Conservation (phyloP, 805 yeast species). For the Yarrowia keelungensis region DNA sequence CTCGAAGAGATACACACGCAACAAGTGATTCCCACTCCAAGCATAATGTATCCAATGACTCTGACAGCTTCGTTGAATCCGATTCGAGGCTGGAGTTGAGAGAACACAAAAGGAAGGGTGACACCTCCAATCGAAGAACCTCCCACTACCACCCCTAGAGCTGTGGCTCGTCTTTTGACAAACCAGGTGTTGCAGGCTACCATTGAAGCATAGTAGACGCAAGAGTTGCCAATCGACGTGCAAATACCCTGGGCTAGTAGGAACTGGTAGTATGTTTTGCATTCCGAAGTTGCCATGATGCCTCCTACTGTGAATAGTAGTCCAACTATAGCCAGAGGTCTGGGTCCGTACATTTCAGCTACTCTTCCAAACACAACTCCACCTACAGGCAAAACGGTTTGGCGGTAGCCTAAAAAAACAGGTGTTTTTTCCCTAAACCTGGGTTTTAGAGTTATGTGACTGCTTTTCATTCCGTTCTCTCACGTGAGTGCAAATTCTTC, state of each 20-base stretch:
- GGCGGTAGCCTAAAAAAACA: no score
- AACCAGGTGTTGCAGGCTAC: constrained; percentile 68
- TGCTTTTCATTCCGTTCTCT: no score
- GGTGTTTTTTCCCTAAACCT: no score
- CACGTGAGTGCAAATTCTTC: no score
- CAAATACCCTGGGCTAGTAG: constrained; percentile 61
- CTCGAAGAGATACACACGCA: constrained; percentile 50
- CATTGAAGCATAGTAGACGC: constrained; percentile 58
- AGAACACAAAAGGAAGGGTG: constrained; percentile 62
- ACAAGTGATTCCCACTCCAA: constrained; percentile 46
- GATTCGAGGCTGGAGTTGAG: constrained; percentile 54
- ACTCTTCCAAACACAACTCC: constrained; percentile 59
- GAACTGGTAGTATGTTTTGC: constrained; percentile 63
- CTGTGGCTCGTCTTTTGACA: constrained; percentile 60
- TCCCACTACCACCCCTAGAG: constrained; percentile 65
- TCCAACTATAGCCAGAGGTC: constrained; percentile 56
- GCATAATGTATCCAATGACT: constrained; percentile 52
- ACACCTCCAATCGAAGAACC: constrained; percentile 76
- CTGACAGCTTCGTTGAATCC: constrained; percentile 70
- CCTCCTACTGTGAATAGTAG: constrained; percentile 57
- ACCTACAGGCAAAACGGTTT: no score
- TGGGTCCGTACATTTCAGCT: constrained; percentile 65
- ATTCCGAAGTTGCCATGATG: constrained; percentile 59
- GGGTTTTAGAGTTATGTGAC: no score
- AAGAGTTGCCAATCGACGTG: constrained; percentile 57